Percentiles rank a stretch among this genome's conserved stretches.
Evolutionary conservation across 163 green algal species (phyloP).

Genomic region (Chlorella variabilis): DNA sequence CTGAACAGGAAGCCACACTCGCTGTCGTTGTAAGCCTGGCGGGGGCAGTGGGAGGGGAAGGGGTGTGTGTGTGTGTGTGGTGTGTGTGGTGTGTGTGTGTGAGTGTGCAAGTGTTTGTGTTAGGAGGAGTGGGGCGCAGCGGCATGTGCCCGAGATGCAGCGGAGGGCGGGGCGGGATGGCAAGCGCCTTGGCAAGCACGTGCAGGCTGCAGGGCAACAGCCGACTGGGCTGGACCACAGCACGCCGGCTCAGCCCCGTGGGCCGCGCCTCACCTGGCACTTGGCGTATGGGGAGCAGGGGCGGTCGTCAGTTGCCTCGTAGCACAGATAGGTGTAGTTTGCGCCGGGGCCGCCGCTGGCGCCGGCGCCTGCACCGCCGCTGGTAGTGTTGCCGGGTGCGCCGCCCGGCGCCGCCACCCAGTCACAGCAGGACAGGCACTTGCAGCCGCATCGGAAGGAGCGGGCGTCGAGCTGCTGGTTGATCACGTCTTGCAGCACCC

Average conservation of each 20-base stretch:
- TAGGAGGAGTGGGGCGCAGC: no score
- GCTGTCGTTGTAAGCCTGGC: conserved; percentile 45
- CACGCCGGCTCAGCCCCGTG: no score
- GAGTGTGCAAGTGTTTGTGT: no score
- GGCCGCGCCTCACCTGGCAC: conserved; percentile 50
- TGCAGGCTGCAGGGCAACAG: neutral
- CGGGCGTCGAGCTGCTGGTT: conserved; percentile 56
- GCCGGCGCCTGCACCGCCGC: neutral
- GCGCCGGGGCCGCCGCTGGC: neutral
- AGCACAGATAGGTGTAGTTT: conserved; percentile 42
- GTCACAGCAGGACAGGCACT: conserved; percentile 65
- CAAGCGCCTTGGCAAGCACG: no score
- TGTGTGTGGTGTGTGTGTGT: no score
- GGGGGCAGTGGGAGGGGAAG: neutral
- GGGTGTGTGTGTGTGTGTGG: no score
- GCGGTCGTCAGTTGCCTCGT: conserved; percentile 44
- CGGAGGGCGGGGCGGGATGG: no score
- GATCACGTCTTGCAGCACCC: conserved; percentile 60
- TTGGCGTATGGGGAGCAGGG: conserved; percentile 69
- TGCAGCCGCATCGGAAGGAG: conserved; percentile 63
- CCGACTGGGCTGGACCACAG: no score
- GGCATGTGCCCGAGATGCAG: no score
- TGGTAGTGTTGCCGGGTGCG: no score
- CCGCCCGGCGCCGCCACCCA: conserved; percentile 35
- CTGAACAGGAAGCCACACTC: conserved; percentile 63